A percentile compares a stretch with the other conserved stretches of the same genome.
Evolutionary conservation across 2,329 filamentous ascomycete species (phyloP).

Genomic region (Paracoccidioides brasiliensis): DNA sequence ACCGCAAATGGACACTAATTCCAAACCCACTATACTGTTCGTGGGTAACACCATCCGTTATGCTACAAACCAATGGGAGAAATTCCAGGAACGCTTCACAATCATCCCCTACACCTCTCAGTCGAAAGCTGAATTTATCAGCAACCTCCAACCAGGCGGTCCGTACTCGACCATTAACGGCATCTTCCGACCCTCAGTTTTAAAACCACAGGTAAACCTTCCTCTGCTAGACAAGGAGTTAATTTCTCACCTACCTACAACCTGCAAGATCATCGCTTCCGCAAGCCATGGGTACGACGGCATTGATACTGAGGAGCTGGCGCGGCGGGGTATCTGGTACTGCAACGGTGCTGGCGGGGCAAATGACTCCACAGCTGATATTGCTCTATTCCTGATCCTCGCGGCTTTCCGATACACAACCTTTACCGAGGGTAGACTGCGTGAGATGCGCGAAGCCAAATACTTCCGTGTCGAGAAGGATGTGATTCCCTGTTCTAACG

Average conservation of each 20-base stretch:
- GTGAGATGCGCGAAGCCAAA: slow-evolving; percentile 5
- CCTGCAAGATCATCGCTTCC: slow-evolving; percentile 9
- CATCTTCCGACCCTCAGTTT: slow-evolving; percentile 9
- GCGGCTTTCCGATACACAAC: slow-evolving; percentile 9
- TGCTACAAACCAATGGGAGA: slow-evolving; percentile 6
- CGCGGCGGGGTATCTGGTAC: slow-evolving; percentile 9
- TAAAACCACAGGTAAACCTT: neutral
- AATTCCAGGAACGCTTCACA: slow-evolving; percentile 8
- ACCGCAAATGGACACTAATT: slow-evolving; percentile 1
- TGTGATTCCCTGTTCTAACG: slow-evolving; percentile 3
- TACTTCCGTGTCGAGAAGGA: slow-evolving; percentile 7
- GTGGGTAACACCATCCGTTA: slow-evolving; percentile 8
- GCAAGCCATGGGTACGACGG: slow-evolving; percentile 11
- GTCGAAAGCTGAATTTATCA: slow-evolving; percentile 8
- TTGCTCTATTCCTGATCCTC: slow-evolving; percentile 10
- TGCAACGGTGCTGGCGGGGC: slow-evolving; percentile 10
- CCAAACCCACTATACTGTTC: slow-evolving; percentile 10
- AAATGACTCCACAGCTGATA: slow-evolving; percentile 11
- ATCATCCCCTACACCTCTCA: slow-evolving; percentile 7
- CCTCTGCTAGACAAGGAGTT: slow-evolving; percentile 9
- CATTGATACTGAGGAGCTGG: slow-evolving; percentile 10
- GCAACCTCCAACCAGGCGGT: slow-evolving; percentile 5
- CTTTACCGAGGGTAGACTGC: slow-evolving; percentile 8
- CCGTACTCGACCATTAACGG: slow-evolving; percentile 10
- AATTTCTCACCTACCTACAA: slow-evolving; percentile 8